A percentile compares a stretch with the other conserved stretches of the same genome.
These are phyloP conservation scores for Boletus pseudo-olivaceus DNA, from an alignment of 768 basidiomycete genomes.

Conservation along the genomic window DNA sequence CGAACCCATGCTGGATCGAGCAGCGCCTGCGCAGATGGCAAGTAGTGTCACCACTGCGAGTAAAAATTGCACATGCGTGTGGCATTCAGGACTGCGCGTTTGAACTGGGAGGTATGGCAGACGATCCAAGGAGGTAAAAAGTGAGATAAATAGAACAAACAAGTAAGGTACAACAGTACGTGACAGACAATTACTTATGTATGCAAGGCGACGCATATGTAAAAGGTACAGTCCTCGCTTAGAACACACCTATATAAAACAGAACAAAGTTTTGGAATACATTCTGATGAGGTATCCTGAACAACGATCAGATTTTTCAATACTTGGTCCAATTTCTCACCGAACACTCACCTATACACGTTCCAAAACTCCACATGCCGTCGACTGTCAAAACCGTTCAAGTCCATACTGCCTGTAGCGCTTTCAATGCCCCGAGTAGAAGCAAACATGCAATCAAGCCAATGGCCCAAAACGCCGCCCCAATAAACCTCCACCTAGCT, in stretches of 20 bases:
- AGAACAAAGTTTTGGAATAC: background rate
- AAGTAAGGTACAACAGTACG: background rate
- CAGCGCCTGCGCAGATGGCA: background rate
- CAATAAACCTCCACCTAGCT: constrained; percentile 44
- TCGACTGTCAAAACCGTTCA: background rate
- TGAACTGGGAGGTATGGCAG: background rate
- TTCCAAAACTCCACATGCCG: background rate
- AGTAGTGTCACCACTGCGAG: background rate
- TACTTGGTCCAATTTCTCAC: background rate
- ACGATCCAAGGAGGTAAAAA: background rate
- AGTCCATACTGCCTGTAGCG: constrained; percentile 3
- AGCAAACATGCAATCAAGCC: constrained; percentile 30
- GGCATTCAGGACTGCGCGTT: background rate
- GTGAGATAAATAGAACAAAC: background rate
- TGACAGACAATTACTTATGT: no score
- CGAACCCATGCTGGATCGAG: background rate
- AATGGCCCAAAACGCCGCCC: constrained; percentile 38
- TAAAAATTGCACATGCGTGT: background rate
- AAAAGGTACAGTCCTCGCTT: background rate
- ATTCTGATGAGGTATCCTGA: background rate
- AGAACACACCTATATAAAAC: background rate
- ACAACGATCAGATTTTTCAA: background rate
- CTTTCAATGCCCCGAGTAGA: constrained; percentile 24
- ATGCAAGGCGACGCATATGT: background rate
- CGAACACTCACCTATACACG: background rate